These are phyloP conservation scores for Guadua angustifolia DNA, from an alignment of 176 grass and related monocot species.

Conservation along the genomic window DNA sequence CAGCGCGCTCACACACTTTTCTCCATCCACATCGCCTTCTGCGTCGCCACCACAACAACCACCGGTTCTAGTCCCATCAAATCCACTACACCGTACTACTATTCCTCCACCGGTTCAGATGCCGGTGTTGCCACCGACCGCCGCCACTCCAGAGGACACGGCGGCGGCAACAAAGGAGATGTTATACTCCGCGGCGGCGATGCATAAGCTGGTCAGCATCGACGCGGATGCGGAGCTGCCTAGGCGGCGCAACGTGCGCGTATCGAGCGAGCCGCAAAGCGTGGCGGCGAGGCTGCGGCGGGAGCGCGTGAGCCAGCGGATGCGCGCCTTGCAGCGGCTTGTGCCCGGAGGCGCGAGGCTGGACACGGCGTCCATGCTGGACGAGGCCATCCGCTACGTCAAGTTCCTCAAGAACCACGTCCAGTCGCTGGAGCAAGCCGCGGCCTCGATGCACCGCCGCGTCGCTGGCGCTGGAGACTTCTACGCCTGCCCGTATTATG, in stretches of 20 bases:
- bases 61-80: not conserved
- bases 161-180: not conserved
- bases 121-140: not conserved
- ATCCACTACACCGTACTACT: not conserved
- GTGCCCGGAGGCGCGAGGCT: conserved; percentile 73
- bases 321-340: conserved; percentile 61
- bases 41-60: conserved; percentile 1
- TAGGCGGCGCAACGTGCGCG: conserved; percentile 57
- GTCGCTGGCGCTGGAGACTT: not conserved
- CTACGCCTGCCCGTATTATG: not conserved
- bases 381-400: conserved; percentile 79
- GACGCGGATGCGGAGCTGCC: conserved; percentile 47
- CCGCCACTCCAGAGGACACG: not conserved
- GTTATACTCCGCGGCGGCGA: not conserved
- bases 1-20: conserved; percentile 22
- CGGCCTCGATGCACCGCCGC: not conserved
- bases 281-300: conserved; percentile 70
- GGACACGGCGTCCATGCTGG: conserved; percentile 81
- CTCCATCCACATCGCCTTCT: conserved; percentile 16
- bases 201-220: conserved; percentile 44
- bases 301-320: conserved; percentile 73
- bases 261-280: conserved; percentile 76
- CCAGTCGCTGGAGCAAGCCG: conserved; percentile 52
- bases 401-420: conserved; percentile 74
- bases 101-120: not conserved